A percentile compares a stretch with the other conserved stretches of the same genome.
Evolutionary conservation across 176 grass and related monocot genomes (phyloP).

Genomic region (Raddia distichophylla): DNA sequence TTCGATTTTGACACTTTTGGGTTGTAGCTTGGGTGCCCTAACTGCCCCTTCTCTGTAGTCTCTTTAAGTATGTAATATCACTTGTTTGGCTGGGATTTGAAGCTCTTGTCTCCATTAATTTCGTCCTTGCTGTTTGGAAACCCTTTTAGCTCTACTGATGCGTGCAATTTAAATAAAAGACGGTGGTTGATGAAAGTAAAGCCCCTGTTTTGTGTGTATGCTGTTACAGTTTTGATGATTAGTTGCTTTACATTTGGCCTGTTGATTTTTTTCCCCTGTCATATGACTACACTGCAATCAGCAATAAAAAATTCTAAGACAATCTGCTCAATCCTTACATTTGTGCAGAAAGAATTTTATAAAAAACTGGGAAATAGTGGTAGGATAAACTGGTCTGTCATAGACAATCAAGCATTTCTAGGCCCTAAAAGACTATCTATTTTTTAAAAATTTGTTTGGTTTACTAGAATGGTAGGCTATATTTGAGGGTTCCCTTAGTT

Average conservation of each 20-base stretch:
- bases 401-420: neutral
- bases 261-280: neutral
- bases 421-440: constrained; percentile 14
- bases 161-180: constrained; percentile 1
- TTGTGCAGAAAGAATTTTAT: constrained; percentile 18
- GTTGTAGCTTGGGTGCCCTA: constrained; percentile 46
- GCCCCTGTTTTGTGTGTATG: constrained; percentile 9
- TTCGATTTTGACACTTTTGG: constrained; percentile 53
- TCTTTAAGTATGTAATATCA: constrained; percentile 12
- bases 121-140: neutral
- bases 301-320: neutral
- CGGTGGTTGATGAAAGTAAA: neutral
- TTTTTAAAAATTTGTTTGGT: neutral
- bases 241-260: neutral
- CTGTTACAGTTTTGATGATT: constrained; percentile 10
- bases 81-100: constrained; percentile 12
- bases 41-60: constrained; percentile 26
- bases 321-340: neutral
- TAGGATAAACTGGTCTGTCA: constrained; percentile 1
- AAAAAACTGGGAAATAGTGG: constrained; percentile 1
- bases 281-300: neutral
- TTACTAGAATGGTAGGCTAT: neutral
- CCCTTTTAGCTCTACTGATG: constrained; percentile 1
- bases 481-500: constrained; percentile 31
- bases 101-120: constrained; percentile 12